Percentiles rank a stretch among this genome's conserved stretches.
Evolutionary conservation across 2,329 filamentous ascomycete species (phyloP).

Genomic region (Pseudogymnoascus sp.): DNA sequence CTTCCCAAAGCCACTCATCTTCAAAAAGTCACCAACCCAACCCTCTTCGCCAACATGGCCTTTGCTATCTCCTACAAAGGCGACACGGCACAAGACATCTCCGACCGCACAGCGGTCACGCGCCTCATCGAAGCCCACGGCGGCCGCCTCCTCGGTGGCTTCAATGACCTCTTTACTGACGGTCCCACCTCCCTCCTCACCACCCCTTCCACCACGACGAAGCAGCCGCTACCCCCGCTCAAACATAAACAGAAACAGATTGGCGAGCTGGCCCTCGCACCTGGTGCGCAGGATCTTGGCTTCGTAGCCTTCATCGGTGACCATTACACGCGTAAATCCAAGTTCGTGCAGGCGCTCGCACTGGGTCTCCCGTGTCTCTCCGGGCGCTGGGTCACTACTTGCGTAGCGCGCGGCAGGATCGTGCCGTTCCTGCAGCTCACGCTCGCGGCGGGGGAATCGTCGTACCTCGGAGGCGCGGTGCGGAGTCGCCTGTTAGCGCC

Average conservation of each 20-base stretch:
- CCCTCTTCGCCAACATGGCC: constrained; percentile 66
- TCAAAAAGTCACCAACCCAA: background rate
- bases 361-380: constrained; percentile 83
- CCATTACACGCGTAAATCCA: constrained; percentile 75
- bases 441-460: constrained; percentile 75
- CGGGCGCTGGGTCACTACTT: constrained; percentile 72
- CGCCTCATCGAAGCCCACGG: constrained; percentile 63
- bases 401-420: constrained; percentile 52
- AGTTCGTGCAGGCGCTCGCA: constrained; percentile 91
- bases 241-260: constrained; percentile 6
- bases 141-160: constrained; percentile 68
- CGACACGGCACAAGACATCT: constrained; percentile 43
- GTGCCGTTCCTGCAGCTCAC: constrained; percentile 77
- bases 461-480: constrained; percentile 67
- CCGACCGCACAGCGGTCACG: constrained; percentile 39
- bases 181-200: constrained; percentile 23
- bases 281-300: constrained; percentile 48
- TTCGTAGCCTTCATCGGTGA: constrained; percentile 87
- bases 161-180: constrained; percentile 69
- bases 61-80: constrained; percentile 74
- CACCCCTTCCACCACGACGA: background rate
- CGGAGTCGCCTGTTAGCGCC: constrained; percentile 63
- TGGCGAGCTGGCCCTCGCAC: constrained; percentile 37
- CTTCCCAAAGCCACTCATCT: background rate
- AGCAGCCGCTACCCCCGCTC: constrained; percentile 13